Percentiles rank a stretch among this genome's conserved stretches.
Conservation (phyloP, 768 basidiomycete species). For the Mycena epipterygia region DNA sequence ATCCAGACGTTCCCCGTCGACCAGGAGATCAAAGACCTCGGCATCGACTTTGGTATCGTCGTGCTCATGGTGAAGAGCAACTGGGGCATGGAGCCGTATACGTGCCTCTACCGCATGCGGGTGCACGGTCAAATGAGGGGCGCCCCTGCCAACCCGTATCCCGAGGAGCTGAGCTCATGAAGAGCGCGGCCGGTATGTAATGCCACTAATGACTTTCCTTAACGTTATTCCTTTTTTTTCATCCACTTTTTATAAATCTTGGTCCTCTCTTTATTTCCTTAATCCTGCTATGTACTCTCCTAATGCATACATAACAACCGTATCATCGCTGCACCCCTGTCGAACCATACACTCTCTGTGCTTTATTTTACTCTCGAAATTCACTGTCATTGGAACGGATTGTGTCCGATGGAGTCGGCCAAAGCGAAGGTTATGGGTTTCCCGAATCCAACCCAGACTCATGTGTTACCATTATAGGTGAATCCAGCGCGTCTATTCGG, state of each 20-base stretch:
- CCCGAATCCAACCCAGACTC: no score
- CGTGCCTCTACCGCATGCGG: slow-evolving; percentile 90
- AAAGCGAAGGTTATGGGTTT: neutral
- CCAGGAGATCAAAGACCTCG: slow-evolving; percentile 74
- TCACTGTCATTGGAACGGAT: slow-evolving; percentile 6
- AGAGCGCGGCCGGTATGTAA: slow-evolving; percentile 17
- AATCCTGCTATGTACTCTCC: slow-evolving; percentile 35
- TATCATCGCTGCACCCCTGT: slow-evolving; percentile 17
- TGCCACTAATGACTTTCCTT: slow-evolving; percentile 31
- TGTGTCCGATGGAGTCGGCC: neutral
- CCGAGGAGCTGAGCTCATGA: slow-evolving; percentile 42
- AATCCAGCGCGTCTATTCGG: no score
- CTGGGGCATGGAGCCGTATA: slow-evolving; percentile 87
- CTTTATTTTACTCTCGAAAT: slow-evolving; percentile 15
- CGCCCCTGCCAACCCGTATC: slow-evolving; percentile 53
- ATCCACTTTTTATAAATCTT: slow-evolving; percentile 19
- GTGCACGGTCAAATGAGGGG: slow-evolving; percentile 77
- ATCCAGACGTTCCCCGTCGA: slow-evolving; percentile 88
- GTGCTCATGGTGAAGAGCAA: slow-evolving; percentile 85
- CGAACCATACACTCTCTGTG: slow-evolving; percentile 24
- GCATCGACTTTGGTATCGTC: slow-evolving; percentile 88
- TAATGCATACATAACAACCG: slow-evolving; percentile 23
- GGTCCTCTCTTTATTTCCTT: slow-evolving; percentile 28
- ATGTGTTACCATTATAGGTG: no score
- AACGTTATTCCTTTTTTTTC: slow-evolving; percentile 36